phyloP scores from a whole-genome alignment of 768 basidiomycete species.

The Mycena polygramma region DNA sequence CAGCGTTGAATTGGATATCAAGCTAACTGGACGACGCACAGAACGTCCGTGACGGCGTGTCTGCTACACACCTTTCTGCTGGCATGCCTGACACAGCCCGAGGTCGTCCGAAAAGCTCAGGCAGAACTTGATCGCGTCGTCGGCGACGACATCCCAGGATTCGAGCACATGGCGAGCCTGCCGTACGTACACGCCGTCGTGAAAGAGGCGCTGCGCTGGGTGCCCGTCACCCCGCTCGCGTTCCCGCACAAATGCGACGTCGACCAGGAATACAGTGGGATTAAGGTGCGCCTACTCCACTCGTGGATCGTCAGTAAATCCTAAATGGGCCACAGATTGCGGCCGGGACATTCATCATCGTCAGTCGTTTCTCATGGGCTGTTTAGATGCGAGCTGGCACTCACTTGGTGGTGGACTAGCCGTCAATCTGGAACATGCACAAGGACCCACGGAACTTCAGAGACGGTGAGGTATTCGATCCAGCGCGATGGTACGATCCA shows the following conservation, averaged over 20 bases:
- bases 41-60: slow-evolving; percentile 16
- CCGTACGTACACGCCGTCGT: slow-evolving; percentile 44
- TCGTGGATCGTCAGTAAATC: not conserved
- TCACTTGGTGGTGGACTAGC: not conserved
- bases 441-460: slow-evolving; percentile 8
- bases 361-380: not conserved
- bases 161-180: slow-evolving; percentile 41
- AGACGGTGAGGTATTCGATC: slow-evolving; percentile 4
- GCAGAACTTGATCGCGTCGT: slow-evolving; percentile 44
- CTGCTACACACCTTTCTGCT: slow-evolving; percentile 10
- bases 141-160: slow-evolving; percentile 42
- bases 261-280: slow-evolving; percentile 6
- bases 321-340: not conserved
- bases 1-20: not conserved
- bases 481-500: slow-evolving; percentile 11
- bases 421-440: slow-evolving; percentile 22
- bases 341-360: slow-evolving; percentile 5
- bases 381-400: not conserved
- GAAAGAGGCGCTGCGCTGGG: slow-evolving; percentile 38
- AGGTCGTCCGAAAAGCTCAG: slow-evolving; percentile 41
- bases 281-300: not conserved
- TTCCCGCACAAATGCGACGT: slow-evolving; percentile 10
- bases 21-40: not conserved
- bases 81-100: slow-evolving; percentile 35
- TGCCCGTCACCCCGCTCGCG: slow-evolving; percentile 10